Evolutionary conservation across 129 eudicot species (phyloP).

Genomic region (Solidago caesia): DNA sequence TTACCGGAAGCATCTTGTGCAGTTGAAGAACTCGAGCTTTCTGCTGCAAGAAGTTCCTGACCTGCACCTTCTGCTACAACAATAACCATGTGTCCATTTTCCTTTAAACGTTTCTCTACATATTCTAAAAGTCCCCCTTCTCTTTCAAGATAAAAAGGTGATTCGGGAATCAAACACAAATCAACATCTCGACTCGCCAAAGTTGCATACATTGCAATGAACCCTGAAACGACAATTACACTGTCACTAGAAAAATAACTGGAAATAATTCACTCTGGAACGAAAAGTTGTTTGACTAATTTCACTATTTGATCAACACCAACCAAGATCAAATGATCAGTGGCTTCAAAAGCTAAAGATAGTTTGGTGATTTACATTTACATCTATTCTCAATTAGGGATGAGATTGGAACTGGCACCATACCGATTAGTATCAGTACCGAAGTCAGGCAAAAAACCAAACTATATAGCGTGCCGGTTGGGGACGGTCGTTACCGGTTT

Average conservation of each 20-base stretch:
- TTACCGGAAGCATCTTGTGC: slow-evolving; percentile 93
- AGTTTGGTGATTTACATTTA: background rate
- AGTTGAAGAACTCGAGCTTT: slow-evolving; percentile 35
- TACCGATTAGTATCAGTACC: no score
- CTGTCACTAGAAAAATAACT: background rate
- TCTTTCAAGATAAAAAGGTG: slow-evolving; percentile 88
- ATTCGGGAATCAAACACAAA: slow-evolving; percentile 90
- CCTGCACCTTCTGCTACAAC: slow-evolving; percentile 47
- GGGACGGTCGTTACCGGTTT: no score
- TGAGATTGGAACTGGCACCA: no score
- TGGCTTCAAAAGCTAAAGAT: background rate
- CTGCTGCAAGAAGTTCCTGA: slow-evolving; percentile 71
- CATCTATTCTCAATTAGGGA: no score
- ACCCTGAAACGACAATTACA: slow-evolving; percentile 54
- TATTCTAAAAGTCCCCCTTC: slow-evolving; percentile 70
- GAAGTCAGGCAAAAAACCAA: no score
- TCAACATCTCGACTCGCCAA: slow-evolving; percentile 94
- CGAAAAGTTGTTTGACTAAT: slow-evolving; percentile 2
- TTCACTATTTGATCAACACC: background rate
- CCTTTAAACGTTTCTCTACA: slow-evolving; percentile 41
- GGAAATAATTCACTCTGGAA: background rate
- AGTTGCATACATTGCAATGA: slow-evolving; percentile 95
- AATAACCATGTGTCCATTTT: slow-evolving; percentile 42
- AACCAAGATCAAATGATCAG: background rate
- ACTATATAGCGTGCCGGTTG: no score